Conservation (phyloP, 148 eudicot species). For the Dysphania ambrosioides region DNA sequence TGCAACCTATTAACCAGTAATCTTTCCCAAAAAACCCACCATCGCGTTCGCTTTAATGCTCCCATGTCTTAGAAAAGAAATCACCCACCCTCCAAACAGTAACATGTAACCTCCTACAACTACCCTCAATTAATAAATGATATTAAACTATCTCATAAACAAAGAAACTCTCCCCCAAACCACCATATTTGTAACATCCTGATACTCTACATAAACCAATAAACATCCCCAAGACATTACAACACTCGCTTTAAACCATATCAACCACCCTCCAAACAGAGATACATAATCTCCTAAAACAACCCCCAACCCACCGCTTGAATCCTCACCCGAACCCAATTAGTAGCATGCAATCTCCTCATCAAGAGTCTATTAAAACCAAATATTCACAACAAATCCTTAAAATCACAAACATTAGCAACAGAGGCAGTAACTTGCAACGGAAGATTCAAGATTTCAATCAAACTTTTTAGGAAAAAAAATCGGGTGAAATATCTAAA, state of each 20-base stretch:
- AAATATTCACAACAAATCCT: neutral
- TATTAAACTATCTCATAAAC: no score
- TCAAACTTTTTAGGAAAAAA: no score
- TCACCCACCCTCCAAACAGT: neutral
- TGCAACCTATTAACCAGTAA: no score
- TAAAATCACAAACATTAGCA: neutral
- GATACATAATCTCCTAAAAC: neutral
- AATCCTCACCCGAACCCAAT: no score
- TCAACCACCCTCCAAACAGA: no score
- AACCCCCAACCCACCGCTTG: no score
- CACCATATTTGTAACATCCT: neutral
- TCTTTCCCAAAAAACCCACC: neutral
- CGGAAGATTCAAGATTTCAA: no score
- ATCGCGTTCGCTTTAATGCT: neutral
- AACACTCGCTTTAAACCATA: no score
- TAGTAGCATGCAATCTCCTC: neutral
- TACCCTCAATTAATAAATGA: neutral
- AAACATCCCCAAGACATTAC: neutral
- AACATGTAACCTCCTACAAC: neutral
- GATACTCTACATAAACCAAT: neutral
- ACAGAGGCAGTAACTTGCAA: no score
- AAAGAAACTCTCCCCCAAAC: neutral
- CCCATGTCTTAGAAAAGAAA: neutral
- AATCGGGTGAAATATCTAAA: constrained; percentile 10
- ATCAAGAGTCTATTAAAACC: no score